Conservation (phyloP, 192 early-diverging fungal genomes). For the Coemansia sp. region DNA sequence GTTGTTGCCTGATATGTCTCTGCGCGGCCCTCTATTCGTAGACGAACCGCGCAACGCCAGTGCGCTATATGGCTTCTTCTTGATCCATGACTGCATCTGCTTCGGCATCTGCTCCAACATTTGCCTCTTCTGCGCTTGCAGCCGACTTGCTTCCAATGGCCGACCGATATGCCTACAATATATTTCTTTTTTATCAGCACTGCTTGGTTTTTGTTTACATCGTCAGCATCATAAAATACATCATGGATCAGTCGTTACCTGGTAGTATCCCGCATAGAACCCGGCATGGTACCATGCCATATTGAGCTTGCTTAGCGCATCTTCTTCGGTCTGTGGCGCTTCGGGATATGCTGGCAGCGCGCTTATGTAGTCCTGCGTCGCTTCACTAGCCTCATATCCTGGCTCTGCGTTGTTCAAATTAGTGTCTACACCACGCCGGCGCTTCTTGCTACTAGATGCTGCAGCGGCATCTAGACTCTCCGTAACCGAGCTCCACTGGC, state of each 20-base stretch:
- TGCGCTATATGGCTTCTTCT: conserved; percentile 7
- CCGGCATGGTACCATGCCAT: conserved; percentile 79
- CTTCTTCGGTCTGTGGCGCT: conserved; percentile 55
- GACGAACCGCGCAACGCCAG: not conserved
- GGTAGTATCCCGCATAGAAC: conserved; percentile 74
- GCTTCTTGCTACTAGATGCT: conserved; percentile 20
- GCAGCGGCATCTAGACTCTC: conserved; percentile 8
- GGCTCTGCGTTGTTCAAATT: not conserved
- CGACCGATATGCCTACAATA: conserved; percentile 27
- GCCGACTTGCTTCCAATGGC: conserved; percentile 9
- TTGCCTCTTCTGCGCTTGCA: conserved; percentile 3
- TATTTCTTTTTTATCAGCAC: not conserved
- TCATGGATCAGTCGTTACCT: conserved; percentile 40
- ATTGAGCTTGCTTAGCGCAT: conserved; percentile 63
- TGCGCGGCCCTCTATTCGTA: not conserved
- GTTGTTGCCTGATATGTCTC: not conserved
- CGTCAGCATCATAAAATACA: not conserved
- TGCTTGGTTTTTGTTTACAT: not conserved
- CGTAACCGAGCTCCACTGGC: conserved; percentile 17
- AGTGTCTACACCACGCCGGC: conserved; percentile 9
- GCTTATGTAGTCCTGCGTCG: not conserved
- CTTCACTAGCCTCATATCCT: conserved; percentile 3
- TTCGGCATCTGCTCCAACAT: conserved; percentile 9
- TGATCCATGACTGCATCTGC: conserved; percentile 11
- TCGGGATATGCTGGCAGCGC: not conserved